Percentiles rank a stretch among this genome's conserved stretches.
Conservation (phyloP, 805 yeast species). For the Saccharomycopsis sp. region DNA sequence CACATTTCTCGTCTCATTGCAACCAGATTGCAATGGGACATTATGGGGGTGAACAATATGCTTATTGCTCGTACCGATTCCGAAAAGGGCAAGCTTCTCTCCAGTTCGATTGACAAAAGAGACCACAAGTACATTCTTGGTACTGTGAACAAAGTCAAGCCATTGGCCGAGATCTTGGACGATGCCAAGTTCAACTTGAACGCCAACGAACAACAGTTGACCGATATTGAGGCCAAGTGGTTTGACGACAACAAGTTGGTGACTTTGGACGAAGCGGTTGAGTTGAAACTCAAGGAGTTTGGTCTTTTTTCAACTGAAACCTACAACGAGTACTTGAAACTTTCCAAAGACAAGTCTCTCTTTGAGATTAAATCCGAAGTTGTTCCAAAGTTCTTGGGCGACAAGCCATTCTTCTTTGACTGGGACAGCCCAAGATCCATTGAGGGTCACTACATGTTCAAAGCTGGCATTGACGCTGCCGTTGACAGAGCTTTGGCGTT, state of each 20-base stretch:
- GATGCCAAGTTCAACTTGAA: constrained; percentile 35
- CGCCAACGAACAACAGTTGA: constrained; percentile 28
- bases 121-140: constrained; percentile 53
- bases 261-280: constrained; percentile 45
- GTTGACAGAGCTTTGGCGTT: constrained; percentile 43
- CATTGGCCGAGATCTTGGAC: constrained; percentile 37
- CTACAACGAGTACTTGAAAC: constrained; percentile 25
- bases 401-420: constrained; percentile 33
- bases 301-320: constrained; percentile 28
- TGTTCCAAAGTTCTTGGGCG: constrained; percentile 19
- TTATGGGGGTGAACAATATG: constrained; percentile 50
- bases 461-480: constrained; percentile 45
- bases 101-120: constrained; percentile 43
- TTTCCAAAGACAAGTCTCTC: constrained; percentile 22
- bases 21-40: constrained; percentile 55
- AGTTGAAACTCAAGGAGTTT: constrained; percentile 24
- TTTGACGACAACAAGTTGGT: constrained; percentile 31
- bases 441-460: constrained; percentile 46
- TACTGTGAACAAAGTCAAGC: constrained; percentile 29
- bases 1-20: constrained; percentile 47
- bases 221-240: constrained; percentile 40
- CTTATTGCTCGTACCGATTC: constrained; percentile 56
- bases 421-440: constrained; percentile 54
- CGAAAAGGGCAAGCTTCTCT: constrained; percentile 43
- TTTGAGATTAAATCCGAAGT: constrained; percentile 18